Conservation (phyloP, 2,329 filamentous ascomycete genomes). For the Conoideocrella luteorostrata region DNA sequence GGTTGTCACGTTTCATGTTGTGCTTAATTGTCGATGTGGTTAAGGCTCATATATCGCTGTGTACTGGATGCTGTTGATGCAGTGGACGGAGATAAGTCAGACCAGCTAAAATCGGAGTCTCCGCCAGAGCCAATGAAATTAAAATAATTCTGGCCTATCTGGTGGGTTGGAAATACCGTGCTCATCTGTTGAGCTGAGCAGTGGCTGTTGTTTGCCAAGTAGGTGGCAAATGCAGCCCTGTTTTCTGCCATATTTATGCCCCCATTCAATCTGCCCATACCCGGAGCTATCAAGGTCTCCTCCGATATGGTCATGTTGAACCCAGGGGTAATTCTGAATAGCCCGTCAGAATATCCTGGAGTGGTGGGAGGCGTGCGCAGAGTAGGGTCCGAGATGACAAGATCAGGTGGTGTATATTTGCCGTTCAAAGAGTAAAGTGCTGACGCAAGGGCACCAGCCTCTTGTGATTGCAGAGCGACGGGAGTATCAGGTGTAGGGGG, state of each 20-base stretch:
- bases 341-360: conserved; percentile 38
- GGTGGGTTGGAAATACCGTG: conserved; percentile 14
- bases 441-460: conserved; percentile 32
- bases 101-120: conserved; percentile 44
- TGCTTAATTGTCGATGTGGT: conserved; percentile 9
- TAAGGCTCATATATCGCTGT: conserved; percentile 16
- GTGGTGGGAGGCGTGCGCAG: conserved; percentile 49
- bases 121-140: conserved; percentile 28
- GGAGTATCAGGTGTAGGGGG: conserved; percentile 46
- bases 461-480: conserved; percentile 30
- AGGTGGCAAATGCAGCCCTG: conserved; percentile 36
- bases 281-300: conserved; percentile 43
- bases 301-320: conserved; percentile 36
- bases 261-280: conserved; percentile 36
- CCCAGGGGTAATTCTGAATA: conserved; percentile 33
- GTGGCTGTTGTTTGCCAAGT: conserved; percentile 33
- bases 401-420: conserved; percentile 23
- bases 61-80: conserved; percentile 26
- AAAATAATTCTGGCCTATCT: conserved; percentile 37
- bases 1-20: background rate
- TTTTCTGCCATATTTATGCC: conserved; percentile 39
- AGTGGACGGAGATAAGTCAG: conserved; percentile 33
- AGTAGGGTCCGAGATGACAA: conserved; percentile 33
- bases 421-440: conserved; percentile 24
- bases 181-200: conserved; percentile 30